Base-by-base conservation (phyloP, 495 filamentous ascomycete genomes). In the Hypomontagnella monticulosa region DNA sequence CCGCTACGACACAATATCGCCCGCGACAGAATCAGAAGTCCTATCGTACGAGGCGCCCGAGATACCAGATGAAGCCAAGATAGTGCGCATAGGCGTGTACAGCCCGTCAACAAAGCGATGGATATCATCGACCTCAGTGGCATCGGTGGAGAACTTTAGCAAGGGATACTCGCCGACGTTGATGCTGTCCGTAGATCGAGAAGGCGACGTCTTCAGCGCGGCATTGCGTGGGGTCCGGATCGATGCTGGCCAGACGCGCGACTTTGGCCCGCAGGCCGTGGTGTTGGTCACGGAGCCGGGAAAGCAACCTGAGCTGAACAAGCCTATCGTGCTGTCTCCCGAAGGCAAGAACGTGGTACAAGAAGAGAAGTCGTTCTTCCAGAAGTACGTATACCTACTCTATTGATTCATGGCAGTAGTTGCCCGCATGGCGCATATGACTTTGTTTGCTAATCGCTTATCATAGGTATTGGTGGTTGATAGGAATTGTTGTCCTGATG, bases 351-450 rank as follows among this genome's bases (percentile, higher is more conserved):
- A 75, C 52, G 79, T 79, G 16, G 73, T 82, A 42, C 81, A 76
- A 44, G 81, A 76, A 71, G 87, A 91, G 82, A 91, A 90, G 82
- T 80, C 81, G 0, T 85, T 91, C 63, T 73, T 91, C 43, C 89
- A 91, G 75, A 91, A 90, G 87, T 91, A 77, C 70, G 82, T 83
- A 40, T 20, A 37, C 7, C 44, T 23, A 36, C 16, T 4, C 27
- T 32, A 59, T 65, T 81, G 42, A 74, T 77, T 66, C 77, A 27
- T 6, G 23, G 6, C 23, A 6, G 6, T 3, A 6, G 6, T 27
- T 27, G 6, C 23, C 23, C 23, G 23, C 23, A 27, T 6, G 23
- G 23, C 23, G 23, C 23, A 27, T 27, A 6, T 2, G 23, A 27
- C 6, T 6, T 6, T 32, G 55, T 43, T 53, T 65, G 51, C 69